Base-by-base conservation (phyloP, 352 stramenopile species). In the Globisporangium rhizosaccharum region DNA sequence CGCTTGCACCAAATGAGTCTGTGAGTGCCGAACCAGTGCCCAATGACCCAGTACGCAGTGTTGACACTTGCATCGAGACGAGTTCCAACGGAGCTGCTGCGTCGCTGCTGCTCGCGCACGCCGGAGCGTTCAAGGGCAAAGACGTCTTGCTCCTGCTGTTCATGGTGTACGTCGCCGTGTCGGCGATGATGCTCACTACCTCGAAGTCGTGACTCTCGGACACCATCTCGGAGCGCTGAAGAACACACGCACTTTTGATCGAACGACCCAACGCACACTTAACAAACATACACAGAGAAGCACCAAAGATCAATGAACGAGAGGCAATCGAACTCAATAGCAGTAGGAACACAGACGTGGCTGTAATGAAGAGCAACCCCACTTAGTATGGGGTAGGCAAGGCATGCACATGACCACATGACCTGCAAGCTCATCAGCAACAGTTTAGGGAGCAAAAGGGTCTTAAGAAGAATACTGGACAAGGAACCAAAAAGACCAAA, bases 121-220 rank as follows among this genome's bases (percentile, higher is more conserved):
- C 17, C 10, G 50, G 41, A 5, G 0, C 11, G 17, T 33, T 58
- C 26, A 50, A 42, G 26, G 41, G 25, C 17, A 58, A 58, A 20
- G 53, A 58, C 39, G 8, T 58, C 1, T 3, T 58, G 14, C 25
- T 58, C 25, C 8, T 49, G 17, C 39, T 58, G 25, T 15, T 58
- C 53, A 9, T 58, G 6, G 12, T 51, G 39, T 58, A 58, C 26
- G 41, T 26, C 25, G 53, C 50, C 28, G 18, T 55, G 30, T 55
- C 53, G 0, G 53, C 53, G 3, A 41, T 58, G 14, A 5, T 51
- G 41, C 41, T 58, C 11, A 30, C 39, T 3, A 23, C 41, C 15
- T 25, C 39, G 23, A 42, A 33, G 39, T n/a, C 18, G 15, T 55
- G 50, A 55, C 50, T 17, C 25, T 10, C 28, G 28, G n/a, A 23